Evolutionary conservation across 257 asterid species (phyloP).

Genomic region (Petunia axillaris): DNA sequence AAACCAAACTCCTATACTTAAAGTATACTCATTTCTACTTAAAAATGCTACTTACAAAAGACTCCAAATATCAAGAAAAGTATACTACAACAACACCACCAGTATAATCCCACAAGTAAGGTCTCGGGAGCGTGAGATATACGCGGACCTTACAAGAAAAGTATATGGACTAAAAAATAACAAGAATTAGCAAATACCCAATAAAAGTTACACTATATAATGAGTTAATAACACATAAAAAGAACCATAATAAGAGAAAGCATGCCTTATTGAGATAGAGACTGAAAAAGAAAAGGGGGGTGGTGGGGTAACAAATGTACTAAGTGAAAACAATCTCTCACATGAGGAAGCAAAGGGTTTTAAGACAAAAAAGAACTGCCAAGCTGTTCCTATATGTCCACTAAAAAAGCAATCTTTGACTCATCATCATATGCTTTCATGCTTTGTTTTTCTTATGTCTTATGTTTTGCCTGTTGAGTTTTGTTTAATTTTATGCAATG

Average conservation of each 20-base stretch:
- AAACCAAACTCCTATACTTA: slow-evolving; percentile 35
- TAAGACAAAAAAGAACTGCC: slow-evolving; percentile 47
- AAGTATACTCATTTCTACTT: slow-evolving; percentile 31
- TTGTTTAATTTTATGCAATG: too few species aligned
- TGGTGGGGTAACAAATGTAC: slow-evolving; percentile 22
- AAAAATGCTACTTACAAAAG: background rate
- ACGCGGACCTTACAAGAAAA: slow-evolving; percentile 30
- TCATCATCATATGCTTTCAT: slow-evolving; percentile 45
- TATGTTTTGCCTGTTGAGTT: background rate
- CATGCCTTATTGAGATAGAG: slow-evolving; percentile 41
- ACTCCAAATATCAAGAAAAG: slow-evolving; percentile 41
- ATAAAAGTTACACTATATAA: slow-evolving; percentile 44
- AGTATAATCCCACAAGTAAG: too few species aligned
- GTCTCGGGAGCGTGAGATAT: too few species aligned
- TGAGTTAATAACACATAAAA: slow-evolving; percentile 36
- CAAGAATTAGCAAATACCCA: slow-evolving; percentile 31
- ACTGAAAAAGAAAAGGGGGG: slow-evolving; percentile 22
- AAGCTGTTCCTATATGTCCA: slow-evolving; percentile 25
- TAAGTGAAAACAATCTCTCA: slow-evolving; percentile 38
- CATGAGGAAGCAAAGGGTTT: slow-evolving; percentile 33
- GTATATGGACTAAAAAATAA: slow-evolving; percentile 21
- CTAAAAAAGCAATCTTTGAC: slow-evolving; percentile 47
- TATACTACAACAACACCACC: too few species aligned
- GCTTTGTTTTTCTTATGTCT: slow-evolving; percentile 33
- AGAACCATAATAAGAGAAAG: slow-evolving; percentile 27